Conservation (phyloP, 495 filamentous ascomycete genomes). For the Trichoderma gamsii region DNA sequence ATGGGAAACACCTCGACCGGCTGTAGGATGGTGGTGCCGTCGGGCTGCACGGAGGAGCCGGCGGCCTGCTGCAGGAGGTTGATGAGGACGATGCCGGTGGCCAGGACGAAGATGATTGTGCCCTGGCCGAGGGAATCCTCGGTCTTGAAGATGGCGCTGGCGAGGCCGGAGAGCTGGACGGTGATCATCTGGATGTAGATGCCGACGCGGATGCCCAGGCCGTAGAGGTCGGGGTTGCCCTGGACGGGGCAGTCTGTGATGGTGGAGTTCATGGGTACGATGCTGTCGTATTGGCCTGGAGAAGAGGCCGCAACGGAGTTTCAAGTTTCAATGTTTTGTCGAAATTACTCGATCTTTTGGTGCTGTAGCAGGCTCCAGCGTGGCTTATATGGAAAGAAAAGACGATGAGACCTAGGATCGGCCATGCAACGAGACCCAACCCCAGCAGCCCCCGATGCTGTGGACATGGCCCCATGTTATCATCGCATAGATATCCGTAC, state of each 20-base stretch:
- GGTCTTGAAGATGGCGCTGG: constrained; percentile 16
- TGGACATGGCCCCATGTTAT: too few species aligned
- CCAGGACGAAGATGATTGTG: constrained; percentile 7
- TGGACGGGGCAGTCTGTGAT: constrained; percentile 18
- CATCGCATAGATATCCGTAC: too few species aligned
- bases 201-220: constrained; percentile 35
- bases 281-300: neutral
- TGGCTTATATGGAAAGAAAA: too few species aligned
- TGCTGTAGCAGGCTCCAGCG: too few species aligned
- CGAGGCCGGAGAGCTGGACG: constrained; percentile 16
- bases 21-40: neutral
- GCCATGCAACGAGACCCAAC: neutral
- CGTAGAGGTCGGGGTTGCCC: constrained; percentile 35
- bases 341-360: too few species aligned
- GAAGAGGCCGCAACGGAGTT: neutral
- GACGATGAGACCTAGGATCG: too few species aligned
- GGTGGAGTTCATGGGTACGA: neutral
- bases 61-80: neutral
- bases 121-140: constrained; percentile 18
- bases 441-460: neutral
- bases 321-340: neutral
- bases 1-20: constrained; percentile 10
- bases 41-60: neutral
- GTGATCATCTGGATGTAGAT: constrained; percentile 35
- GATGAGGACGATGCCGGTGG: neutral